Base-by-base conservation (phyloP, 2,329 filamentous ascomycete species). In the Penicillium frequentans region DNA sequence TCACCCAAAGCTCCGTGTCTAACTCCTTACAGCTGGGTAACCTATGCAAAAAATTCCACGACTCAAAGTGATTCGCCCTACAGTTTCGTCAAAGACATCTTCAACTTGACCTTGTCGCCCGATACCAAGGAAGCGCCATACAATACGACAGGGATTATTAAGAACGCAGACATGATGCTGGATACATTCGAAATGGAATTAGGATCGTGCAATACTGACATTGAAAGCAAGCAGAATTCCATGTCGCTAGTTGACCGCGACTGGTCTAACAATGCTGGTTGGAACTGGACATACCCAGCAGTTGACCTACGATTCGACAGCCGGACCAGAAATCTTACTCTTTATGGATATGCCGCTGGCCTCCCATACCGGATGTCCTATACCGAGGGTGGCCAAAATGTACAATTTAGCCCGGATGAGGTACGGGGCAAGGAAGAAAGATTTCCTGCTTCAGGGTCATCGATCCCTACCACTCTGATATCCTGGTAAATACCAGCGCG, bases 381-480 rank as follows among this genome's bases (percentile, higher is more conserved):
- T 37, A 14, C 19, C 3, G 33, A 49, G 33, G 33, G 33, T 27
- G n/a, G n/a, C 31, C 16, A 29, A 49, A 37, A 37, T 16, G 7
- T 31, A 49, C 31, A 24, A 27, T 35, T 35, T 35, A 21, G 31
- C 8, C 31, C 48, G 7, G 31, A 37, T 49, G 48, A 37, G 35
- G 35, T 52, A 13, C 35, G 49, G 13, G 59, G 56, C 4, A 33
- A 35, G 23, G 19, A 19, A 35, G 57, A 3, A 47, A 39, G 58
- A 29, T 57, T 33, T 23, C 57, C 27, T 59, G 59, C 33, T 37
- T 35, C 3, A 59, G 56, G 7, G 49, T 57, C 27, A 31, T 59
- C 24, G 58, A 64, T 54, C 23, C 26, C 5, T 64, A 63, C 52
- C 58, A 64, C 45, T 64, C 62, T 5, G 62, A 63, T 55, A 37